Evolutionary conservation across 1,284 basidiomycete genomes (phyloP), one percentile per base, ranked within the genome.

Genomic region (Grifola frondosa): DNA sequence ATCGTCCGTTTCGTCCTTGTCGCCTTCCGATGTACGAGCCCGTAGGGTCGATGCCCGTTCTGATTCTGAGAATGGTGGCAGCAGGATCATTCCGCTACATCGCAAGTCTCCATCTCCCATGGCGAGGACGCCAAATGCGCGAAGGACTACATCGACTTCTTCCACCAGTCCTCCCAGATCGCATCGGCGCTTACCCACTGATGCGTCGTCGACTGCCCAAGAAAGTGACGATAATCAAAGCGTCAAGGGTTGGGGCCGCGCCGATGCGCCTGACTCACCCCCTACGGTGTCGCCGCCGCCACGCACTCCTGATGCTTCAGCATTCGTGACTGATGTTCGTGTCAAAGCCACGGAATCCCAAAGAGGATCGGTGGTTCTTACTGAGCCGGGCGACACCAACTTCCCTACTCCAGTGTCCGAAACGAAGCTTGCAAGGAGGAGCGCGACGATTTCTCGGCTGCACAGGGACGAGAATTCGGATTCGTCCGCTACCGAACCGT

Each of bases 21-120:
- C 81, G 3, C 74, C 74, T 9, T 72, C 75, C 11, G 77, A 78
- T 44, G 15, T 44, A 39, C 45, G 36, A 48, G 15, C 50, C 1
- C 54, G 48, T 28, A 44, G 55, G 20, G 47, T 44, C 12, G 57
- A 56, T 8, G 60, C 48, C 25, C 67, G 68, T 28, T 74, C 71
- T 17, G 79, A 77, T 31, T 67, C 69, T 53, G 81, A 83, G 20
- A 80, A 80, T 2, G 84, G 84, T 44, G 56, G 65, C 9, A 82
- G 83, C 57, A 70, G 84, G 42, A 64, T 73, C 37, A 73, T 89
- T 10, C 74, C 76, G 17, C 56, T 89, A 22, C 82, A 83, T 56
- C 77, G 82, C n/a, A 71, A 73, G 48, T 78, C 81, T 8, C 60
- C 84, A 6, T 88, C 84, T 4, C 84, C 85, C 2, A 83, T 87